Conservation (phyloP, 148 eudicot species). For the Agrostemma githago region DNA sequence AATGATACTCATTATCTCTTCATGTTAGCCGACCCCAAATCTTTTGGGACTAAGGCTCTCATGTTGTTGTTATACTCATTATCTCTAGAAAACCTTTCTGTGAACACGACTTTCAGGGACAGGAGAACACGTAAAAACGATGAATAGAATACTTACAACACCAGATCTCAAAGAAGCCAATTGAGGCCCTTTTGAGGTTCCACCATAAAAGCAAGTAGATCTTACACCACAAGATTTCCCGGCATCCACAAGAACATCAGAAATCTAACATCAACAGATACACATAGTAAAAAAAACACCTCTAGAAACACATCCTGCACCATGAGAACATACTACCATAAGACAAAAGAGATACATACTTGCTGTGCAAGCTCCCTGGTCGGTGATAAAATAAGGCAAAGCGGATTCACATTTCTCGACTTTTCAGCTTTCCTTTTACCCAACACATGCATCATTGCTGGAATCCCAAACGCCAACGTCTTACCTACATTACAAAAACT, state of each 20-base stretch:
- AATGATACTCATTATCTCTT: not conserved
- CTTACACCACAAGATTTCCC: conserved; percentile 72
- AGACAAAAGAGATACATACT: conserved; percentile 37
- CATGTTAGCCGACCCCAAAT: too few relatives aligned
- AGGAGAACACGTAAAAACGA: not conserved
- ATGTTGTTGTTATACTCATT: not conserved
- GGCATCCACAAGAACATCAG: conserved; percentile 79
- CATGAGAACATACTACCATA: not conserved
- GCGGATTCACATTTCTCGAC: conserved; percentile 54
- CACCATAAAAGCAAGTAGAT: conserved; percentile 84
- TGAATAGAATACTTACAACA: conserved; percentile 51
- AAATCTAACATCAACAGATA: conserved; percentile 52
- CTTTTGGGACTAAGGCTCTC: too few relatives aligned
- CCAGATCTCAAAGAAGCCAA: conserved; percentile 75
- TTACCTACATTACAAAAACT: conserved; percentile 51
- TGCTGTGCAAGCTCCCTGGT: conserved; percentile 99
- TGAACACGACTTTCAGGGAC: not conserved
- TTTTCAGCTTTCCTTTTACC: conserved; percentile 49
- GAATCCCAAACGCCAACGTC: conserved; percentile 95
- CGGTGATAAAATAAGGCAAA: conserved; percentile 89
- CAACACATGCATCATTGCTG: conserved; percentile 76
- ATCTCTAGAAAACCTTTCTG: not conserved
- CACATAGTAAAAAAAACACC: not conserved
- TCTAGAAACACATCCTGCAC: not conserved
- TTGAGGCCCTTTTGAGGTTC: conserved; percentile 91